Percentiles rank a stretch among this genome's conserved stretches.
Evolutionary conservation across 352 stramenopile species (phyloP).

Genomic region (Pythium volutum): DNA sequence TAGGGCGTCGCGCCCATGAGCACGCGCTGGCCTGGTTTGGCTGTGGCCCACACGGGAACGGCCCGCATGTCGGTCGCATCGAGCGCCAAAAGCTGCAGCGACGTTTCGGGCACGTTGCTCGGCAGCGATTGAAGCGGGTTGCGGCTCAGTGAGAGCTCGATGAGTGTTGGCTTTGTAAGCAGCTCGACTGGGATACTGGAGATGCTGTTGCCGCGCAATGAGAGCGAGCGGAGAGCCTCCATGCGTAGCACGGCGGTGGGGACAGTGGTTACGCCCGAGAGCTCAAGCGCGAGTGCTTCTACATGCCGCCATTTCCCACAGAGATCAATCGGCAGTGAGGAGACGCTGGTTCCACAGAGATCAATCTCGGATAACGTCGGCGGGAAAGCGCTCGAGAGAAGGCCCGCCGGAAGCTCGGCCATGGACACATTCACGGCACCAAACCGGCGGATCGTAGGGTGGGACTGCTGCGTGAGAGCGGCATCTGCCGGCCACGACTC

Average conservation of each 20-base stretch:
- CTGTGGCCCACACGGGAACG: conserved; percentile 6
- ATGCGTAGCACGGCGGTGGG: conserved; percentile 3
- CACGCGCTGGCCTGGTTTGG: background rate
- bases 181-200: conserved; percentile 1
- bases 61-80: conserved; percentile 7
- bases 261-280: background rate
- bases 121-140: conserved; percentile 13
- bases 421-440: conserved; percentile 19
- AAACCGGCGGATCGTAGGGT: conserved; percentile 15
- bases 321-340: conserved; percentile 9
- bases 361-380: conserved; percentile 1
- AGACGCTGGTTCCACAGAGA: conserved; percentile 8
- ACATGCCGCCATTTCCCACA: conserved; percentile 9
- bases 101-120: background rate
- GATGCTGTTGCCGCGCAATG: conserved; percentile 17
- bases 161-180: background rate
- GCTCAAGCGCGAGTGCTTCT: conserved; percentile 7
- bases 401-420: conserved; percentile 4
- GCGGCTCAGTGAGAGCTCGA: conserved; percentile 1
- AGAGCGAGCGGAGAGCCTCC: conserved; percentile 4
- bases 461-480: conserved; percentile 4
- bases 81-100: conserved; percentile 3
- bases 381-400: conserved; percentile 15
- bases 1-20: conserved; percentile 14
- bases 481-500: conserved; percentile 11